A percentile compares a stretch with the other conserved stretches of the same genome.
Evolutionary conservation across 306 rosid genomes (phyloP).

Genomic region (Pterocarpus santalinus): DNA sequence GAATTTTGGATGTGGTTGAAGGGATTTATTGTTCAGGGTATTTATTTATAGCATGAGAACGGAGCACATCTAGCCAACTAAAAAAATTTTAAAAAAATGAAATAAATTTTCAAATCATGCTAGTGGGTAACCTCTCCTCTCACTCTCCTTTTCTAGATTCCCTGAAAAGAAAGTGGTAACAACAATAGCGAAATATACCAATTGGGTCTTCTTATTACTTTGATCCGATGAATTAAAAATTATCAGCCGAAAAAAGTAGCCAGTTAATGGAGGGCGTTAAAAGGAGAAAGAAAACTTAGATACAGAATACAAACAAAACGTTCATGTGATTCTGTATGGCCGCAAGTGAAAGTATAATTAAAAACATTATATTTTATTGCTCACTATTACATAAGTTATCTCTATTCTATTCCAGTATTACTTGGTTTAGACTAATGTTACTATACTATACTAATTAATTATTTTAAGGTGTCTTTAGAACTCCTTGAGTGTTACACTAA

Average conservation of each 20-base stretch:
- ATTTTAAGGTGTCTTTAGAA: not conserved
- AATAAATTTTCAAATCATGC: not conserved
- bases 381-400: not conserved
- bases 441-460: no score
- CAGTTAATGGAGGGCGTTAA: not conserved
- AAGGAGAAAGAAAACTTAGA: not conserved
- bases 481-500: not conserved
- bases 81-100: not conserved
- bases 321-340: constrained; percentile 33
- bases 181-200: not conserved
- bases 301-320: constrained; percentile 17
- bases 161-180: not conserved
- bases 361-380: not conserved
- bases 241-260: not conserved
- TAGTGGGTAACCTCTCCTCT: constrained; percentile 34
- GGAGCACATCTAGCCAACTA: constrained; percentile 1
- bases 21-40: not conserved
- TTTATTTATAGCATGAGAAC: constrained; percentile 9
- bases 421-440: not conserved
- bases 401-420: not conserved
- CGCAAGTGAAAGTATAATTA: not conserved
- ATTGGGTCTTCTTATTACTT: not conserved
- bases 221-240: not conserved
- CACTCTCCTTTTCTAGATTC: constrained; percentile 25
- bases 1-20: not conserved